Conservation (phyloP, 352 stramenopile species). For the Elongisporangium prolatum region DNA sequence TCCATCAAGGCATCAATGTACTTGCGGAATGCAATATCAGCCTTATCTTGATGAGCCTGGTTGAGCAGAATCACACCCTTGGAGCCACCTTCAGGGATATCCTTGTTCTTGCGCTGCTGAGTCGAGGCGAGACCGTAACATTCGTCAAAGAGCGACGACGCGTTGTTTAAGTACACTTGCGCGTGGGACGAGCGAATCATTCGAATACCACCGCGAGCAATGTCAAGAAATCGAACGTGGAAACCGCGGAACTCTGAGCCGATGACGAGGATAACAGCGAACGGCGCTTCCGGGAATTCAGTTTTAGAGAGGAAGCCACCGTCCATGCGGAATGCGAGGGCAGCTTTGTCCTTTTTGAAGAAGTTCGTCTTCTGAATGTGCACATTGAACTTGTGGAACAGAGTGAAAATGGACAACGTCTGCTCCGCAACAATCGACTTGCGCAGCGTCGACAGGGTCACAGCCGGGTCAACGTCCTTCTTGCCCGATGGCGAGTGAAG, state of each 20-base stretch:
- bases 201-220: constrained; percentile 94
- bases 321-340: constrained; percentile 71
- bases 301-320: constrained; percentile 70
- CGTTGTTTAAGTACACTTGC: constrained; percentile 90
- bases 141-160: constrained; percentile 94
- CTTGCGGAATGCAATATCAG: constrained; percentile 91
- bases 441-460: constrained; percentile 62
- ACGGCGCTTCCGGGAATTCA: constrained; percentile 84
- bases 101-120: constrained; percentile 99
- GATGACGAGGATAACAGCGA: constrained; percentile 94
- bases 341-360: constrained; percentile 75
- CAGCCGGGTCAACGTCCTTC: constrained; percentile 28
- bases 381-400: constrained; percentile 84
- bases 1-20: constrained; percentile 96
- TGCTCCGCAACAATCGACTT: constrained; percentile 75
- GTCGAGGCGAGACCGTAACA: constrained; percentile 95
- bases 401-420: constrained; percentile 70
- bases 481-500: constrained; percentile 53
- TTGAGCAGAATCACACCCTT: constrained; percentile 97
- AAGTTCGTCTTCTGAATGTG: constrained; percentile 84
- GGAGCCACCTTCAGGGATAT: constrained; percentile 97
- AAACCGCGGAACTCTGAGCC: constrained; percentile 96
- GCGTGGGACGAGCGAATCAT: constrained; percentile 82
- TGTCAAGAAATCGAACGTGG: constrained; percentile 97
- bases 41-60: constrained; percentile 85